Base-by-base conservation (phyloP, 179 eudicot species). In the Silene vulgaris region DNA sequence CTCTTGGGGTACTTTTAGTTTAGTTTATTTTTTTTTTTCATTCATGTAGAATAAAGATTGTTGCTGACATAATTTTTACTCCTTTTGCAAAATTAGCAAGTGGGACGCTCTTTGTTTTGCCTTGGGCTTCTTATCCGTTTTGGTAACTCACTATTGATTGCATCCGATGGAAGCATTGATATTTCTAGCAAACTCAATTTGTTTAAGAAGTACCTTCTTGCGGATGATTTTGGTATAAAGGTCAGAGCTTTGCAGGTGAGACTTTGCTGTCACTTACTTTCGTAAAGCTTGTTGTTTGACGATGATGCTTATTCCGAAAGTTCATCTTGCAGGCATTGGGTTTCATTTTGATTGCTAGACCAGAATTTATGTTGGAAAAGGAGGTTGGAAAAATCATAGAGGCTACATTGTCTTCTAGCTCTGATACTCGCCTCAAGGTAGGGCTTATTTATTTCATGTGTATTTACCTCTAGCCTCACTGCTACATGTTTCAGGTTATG, bases 51-150 rank as follows among this genome's bases (percentile, higher is more conserved):
- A 12, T 70, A 26, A 14, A 71, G 57, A 21, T 71, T 45, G n/a
- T 72, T 21, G n/a, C 75, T 75, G 80, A 82, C 59, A 28, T 43
- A 8, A 59, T 48, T 30, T 6, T 29, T 81, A 59, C 56, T 19
- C 26, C 45, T 73, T 74, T 17, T 69, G 37, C 35, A 56, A 63
- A 30, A 87, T 78, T 76, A 95, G 97, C 97, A 88, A 89, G 89
- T 90, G 23, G 93, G 93, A 54, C 89, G 99, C 17, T 95, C 99
- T 77, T 89, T 95, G 71, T 95, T 95, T 74, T 92, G 99, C 77
- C 90, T 95, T 66, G 99, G 97, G 71, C 86, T 95, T 82, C 90
- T 93, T 68, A 90, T 95, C 81, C 99, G 99, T 71, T 93, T 92
- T 78, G 97, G 99, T n/a, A 83, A 84, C 84, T 72, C 88, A 75